phyloP scores from a whole-genome alignment of 2,329 filamentous ascomycete species.

The Xylariomycetidae sp. region DNA sequence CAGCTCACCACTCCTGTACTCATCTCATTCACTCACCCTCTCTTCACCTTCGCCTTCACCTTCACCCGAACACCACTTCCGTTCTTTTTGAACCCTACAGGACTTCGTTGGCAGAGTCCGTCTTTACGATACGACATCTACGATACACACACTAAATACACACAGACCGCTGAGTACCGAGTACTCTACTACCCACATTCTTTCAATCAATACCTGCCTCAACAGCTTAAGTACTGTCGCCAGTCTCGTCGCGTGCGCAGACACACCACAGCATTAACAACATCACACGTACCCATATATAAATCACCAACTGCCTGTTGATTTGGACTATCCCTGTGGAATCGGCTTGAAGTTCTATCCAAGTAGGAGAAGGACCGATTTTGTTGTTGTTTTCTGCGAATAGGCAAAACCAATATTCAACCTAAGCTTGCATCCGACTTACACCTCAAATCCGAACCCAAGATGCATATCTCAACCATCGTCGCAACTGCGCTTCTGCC shows the following conservation, averaged over 20 bases:
- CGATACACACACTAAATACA: constrained; percentile 13
- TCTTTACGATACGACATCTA: constrained; percentile 21
- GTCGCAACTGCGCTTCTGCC: constrained; percentile 47
- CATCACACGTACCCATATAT: constrained; percentile 5
- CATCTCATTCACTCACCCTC: constrained; percentile 6
- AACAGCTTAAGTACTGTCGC: too few relatives aligned
- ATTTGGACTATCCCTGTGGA: too few relatives aligned
- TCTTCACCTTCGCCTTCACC: constrained; percentile 2
- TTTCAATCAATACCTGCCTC: too few relatives aligned
- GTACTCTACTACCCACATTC: constrained; percentile 23
- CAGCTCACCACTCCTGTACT: not conserved
- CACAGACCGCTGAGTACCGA: constrained; percentile 26
- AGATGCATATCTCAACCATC: constrained; percentile 42
- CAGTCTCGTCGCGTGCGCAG: constrained; percentile 13
- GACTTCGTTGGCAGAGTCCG: constrained; percentile 30
- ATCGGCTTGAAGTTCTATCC: too few relatives aligned
- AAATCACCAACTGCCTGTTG: constrained; percentile 1
- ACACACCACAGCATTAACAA: too few relatives aligned
- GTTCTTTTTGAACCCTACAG: constrained; percentile 16
- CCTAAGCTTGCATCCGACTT: too few relatives aligned
- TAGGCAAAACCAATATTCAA: too few relatives aligned
- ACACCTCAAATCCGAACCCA: constrained; percentile 9
- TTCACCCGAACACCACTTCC: constrained; percentile 10
- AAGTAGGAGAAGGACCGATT: too few relatives aligned
- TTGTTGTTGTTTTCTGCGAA: too few relatives aligned